Base-by-base conservation (phyloP, 768 basidiomycete genomes). In the Amanita jacksonii region DNA sequence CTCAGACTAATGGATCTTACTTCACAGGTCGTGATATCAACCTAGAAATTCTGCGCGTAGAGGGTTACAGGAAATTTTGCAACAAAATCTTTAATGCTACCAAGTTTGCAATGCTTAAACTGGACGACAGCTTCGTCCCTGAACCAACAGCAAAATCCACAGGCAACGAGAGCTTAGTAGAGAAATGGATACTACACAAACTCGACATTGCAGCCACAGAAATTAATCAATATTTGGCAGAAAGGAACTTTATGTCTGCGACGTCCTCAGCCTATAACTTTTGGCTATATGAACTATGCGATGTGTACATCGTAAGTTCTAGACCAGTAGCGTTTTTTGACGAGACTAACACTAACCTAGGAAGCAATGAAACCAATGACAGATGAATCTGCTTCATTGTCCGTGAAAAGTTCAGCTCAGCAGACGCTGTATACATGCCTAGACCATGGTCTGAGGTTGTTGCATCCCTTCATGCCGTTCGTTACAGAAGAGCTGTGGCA, bases 81-180 rank as follows among this genome's bases (percentile, higher is more conserved):
- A 99, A 99, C 70, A 98, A 98, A 70, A 80, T 98, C 20, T 98
- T 94, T 74, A 99, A 99, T 58, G 96, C 96, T 1, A 97, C 92
- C 38, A 93, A 93, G 63, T 98, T 99, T 54, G 94, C 93, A n/a
- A 91, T 98, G 85, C 78, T 97, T 61, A 94, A 94, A 67, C 70
- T 99, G 24, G 92, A 91, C 45, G 79, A 79, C 31, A 62, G 70
- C 32, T 98, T 96, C 54, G 77, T 83, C 23, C 91, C 94, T 12
- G 69, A 77, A 47, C 66, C 78, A 1, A 67, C 72, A 3, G 65
- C 79, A 9, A 78, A 84, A 74, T 87, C 81, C 2, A 88, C 89
- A 1, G 90, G 92, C 2, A 76, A 81, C 16, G 94, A 98, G 63
- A 85, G 79, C 51, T 76, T 97, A 19, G 92, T 91, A 4, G 96